Evolutionary conservation across 78 protist genomes (phyloP).

Genomic region (Creolimax fragrantissima): DNA sequence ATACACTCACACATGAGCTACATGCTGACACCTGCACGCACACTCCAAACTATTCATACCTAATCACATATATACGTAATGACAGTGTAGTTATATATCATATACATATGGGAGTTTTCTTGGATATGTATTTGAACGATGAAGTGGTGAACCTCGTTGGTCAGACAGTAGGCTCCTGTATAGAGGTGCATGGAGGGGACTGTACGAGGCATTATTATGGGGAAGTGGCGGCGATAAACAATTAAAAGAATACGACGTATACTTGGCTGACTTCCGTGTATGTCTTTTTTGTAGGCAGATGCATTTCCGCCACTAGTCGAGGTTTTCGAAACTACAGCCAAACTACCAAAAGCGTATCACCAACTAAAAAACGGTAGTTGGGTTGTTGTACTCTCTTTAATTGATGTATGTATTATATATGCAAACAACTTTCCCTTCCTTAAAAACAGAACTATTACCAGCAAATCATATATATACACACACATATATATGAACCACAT

Average conservation of each 20-base stretch:
- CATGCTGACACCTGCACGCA: not conserved
- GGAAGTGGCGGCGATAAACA: too few relatives aligned
- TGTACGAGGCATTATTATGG: not conserved
- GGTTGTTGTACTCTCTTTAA: too few relatives aligned
- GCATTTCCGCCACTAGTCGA: not conserved
- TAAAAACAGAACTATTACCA: too few relatives aligned
- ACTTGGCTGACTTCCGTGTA: too few relatives aligned
- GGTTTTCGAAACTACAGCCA: not conserved
- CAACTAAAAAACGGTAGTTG: not conserved
- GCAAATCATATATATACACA: not conserved
- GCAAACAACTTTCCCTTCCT: too few relatives aligned
- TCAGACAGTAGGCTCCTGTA: not conserved
- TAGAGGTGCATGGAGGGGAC: not conserved
- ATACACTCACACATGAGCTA: not conserved
- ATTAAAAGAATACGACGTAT: too few relatives aligned
- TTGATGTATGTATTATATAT: too few relatives aligned
- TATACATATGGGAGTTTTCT: not conserved
- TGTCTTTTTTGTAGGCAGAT: not conserved
- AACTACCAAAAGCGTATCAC: not conserved
- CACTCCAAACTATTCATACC: not conserved
- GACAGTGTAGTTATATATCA: not conserved
- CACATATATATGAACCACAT: not conserved
- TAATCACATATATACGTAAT: not conserved
- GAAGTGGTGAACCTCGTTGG: not conserved
- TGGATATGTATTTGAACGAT: not conserved